Base-by-base conservation (phyloP, 2,329 filamentous ascomycete genomes). In the Aspergillus floridensis region DNA sequence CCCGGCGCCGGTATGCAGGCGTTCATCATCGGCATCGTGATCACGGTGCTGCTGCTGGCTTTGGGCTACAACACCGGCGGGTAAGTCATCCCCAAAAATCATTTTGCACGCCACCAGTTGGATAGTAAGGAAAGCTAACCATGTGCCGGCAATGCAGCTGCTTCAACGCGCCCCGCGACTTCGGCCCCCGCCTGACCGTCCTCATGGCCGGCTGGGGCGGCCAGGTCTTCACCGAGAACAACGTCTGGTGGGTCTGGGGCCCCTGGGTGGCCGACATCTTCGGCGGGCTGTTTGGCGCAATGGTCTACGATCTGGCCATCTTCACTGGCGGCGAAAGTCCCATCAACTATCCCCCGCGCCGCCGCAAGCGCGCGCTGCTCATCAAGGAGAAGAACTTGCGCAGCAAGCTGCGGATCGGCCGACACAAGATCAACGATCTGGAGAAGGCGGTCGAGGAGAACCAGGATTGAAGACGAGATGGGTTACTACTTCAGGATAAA, bases 1-100 rank as follows among this genome's bases (percentile, higher is more conserved):
- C 78, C 78, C 1, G 77, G 78, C 1, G 76, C 77, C 10, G 75
- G 75, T 59, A 77, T 75, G 75, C 70, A 74, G 31, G 69, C 74
- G 0, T 75, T 77, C 16, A 64, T 65, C 19, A 55, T 66, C 14
- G 65, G 65, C 1, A 38, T 66, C 0, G 8, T 66, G 12, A 63
- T 66, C 22, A 54, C 51, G 5, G 53, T 63, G 0, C 32, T 66
- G 12, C 38, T 55, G 4, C 49, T 66, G 1, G 55, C 59, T 4
- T 64, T 77, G 14, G 73, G 72, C 0, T 76, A 72, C 61, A 76
- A 75, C 46, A 76, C 73, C 3, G 75, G 75, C 19, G 70, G 69
- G 65, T 72, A 61, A 26, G 67, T 47, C 12, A 2, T 12, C 11
- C 4, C 29, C 16, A 12, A 16, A 14, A 0, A 2, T 32, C 8